Base-by-base conservation (phyloP, 225 moss, liverwort and hornwort species). In the Sphagnum tenellum region DNA sequence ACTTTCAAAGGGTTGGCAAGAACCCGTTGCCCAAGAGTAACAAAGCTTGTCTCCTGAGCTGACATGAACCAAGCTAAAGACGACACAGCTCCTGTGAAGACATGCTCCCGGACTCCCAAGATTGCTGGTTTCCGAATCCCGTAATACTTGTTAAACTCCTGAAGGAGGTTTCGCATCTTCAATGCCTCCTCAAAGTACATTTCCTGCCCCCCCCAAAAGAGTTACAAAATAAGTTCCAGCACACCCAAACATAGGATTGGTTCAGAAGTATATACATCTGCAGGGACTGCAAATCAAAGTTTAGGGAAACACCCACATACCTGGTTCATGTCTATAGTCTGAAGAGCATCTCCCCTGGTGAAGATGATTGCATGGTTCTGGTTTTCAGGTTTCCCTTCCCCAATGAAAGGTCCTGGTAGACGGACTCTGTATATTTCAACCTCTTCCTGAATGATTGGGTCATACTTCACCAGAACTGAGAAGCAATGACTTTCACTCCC, bases 301-400 rank as follows among this genome's bases (percentile, higher is more conserved):
- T 48, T 2, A 2, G 5, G 11, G 49, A 74, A 3, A 51, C 46
- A 54, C 11, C 50, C 5, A 46, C 45, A 56, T 72, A 90, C 94
- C 89, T 98, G 96, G 65, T 99, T 99, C 98, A 99, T 99, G 66
- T 99, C 98, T 62, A 99, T 99, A 6, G 98, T 90, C 79, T 99
- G 98, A 57, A 99, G 88, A 46, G 98, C 93, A 68, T 99, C 98
- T 56, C 98, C 98, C 74, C 98, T 77, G 44, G 98, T 99, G 50
- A 99, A 99, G 59, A 99, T 99, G 49, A 99, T 71, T 13, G 98
- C 98, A 75, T 99, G 98, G 74, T 99, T 99, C 71, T 99, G 98
- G 70, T 99, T 99, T 62, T 99, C 98, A 13, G 98, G 98, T 67
- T 99, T 99, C 59, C 98, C 98, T 87, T 99, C 98, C 12, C 98